These are phyloP conservation scores for Grammothele lineata DNA, from an alignment of 768 basidiomycete species.

Conservation along the genomic window DNA sequence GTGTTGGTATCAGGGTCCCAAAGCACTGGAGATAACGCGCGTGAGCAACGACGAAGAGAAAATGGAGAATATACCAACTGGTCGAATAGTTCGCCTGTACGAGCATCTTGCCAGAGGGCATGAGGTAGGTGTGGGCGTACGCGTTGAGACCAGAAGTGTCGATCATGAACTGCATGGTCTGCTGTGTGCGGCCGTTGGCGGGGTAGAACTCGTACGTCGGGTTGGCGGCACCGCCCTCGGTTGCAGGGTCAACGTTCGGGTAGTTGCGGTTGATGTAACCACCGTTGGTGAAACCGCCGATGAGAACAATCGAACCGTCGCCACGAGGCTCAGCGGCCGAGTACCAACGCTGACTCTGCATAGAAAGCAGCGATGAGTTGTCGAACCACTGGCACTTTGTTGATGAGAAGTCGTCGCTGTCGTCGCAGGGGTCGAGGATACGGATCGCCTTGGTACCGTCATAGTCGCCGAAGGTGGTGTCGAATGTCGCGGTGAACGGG, in stretches of 20 bases:
- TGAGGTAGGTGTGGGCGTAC: constrained; percentile 69
- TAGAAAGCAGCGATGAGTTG: constrained; percentile 52
- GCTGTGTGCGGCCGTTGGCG: constrained; percentile 40
- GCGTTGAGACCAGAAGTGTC: constrained; percentile 74
- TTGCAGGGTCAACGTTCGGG: constrained; percentile 60
- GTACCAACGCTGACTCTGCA: constrained; percentile 76
- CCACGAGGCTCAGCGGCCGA: constrained; percentile 68
- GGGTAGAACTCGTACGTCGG: constrained; percentile 86
- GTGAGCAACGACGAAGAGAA: neutral
- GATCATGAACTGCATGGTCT: constrained; percentile 62
- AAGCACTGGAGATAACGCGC: constrained; percentile 36
- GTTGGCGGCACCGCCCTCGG: constrained; percentile 68
- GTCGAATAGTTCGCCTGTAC: constrained; percentile 81
- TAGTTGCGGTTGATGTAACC: constrained; percentile 77
- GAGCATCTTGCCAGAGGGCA: constrained; percentile 75
- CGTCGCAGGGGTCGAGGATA: constrained; percentile 71
- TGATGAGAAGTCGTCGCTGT: constrained; percentile 34
- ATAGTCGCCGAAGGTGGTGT: constrained; percentile 70
- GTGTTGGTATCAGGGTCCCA: constrained; percentile 52
- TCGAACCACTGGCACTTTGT: constrained; percentile 70
- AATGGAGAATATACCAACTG: constrained; percentile 39
- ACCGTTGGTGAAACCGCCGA: constrained; percentile 77
- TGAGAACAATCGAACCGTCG: constrained; percentile 74
- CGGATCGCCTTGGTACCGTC: constrained; percentile 81
- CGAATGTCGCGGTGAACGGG: constrained; percentile 48